Evolutionary conservation across 345 rosid genomes (phyloP), one percentile per base, ranked within the genome.

Genomic region (Combretum micranthum): DNA sequence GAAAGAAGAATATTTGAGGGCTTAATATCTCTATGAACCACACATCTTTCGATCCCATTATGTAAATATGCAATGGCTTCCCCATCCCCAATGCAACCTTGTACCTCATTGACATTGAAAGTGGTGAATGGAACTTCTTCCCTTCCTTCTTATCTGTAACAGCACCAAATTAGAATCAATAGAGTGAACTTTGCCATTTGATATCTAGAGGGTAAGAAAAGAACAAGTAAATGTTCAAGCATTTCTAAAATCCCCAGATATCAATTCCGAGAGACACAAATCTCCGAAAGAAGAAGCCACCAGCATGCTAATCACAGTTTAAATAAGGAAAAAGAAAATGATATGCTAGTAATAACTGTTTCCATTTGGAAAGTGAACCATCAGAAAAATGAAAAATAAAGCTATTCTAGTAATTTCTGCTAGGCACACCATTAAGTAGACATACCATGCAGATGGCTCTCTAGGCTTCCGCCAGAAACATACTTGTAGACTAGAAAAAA

Each of bases 1-100:
- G 98, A 84, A 61, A 92, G 96, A 55, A 88, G 96, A 65, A 92
- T 83, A 19, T 88, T 92, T 10, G 98, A 88, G 47, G 96, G 98
- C 70, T 92, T 88, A 43, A 92, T 88, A 69, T 92, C 98, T 73
- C 96, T 86, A 52, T 88, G 96, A 56, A 88, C 96, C 72, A 92
- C 89, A 50, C 95, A 88, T 77, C 87, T 83, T 13, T 84, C 95
- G 0, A 95, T 84, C 44, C 95, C 96, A 52, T 70, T 78, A 70
- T 88, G 98, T 68, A 92, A 69, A 71, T 86, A 92, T 12, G 77
- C 77, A 26, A 92, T 68, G 20, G 96, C 90, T 52, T 84, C 83
- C 46, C 93, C 96, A 59, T 77, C 51, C 95, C 95, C 52, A 92
- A 57, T 0, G 93, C 93, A 22, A 92, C 82, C 67, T 86, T 84